These are phyloP conservation scores for Fraxinus platypoda DNA, from an alignment of 305 asterid genomes.

Conservation along the genomic window DNA sequence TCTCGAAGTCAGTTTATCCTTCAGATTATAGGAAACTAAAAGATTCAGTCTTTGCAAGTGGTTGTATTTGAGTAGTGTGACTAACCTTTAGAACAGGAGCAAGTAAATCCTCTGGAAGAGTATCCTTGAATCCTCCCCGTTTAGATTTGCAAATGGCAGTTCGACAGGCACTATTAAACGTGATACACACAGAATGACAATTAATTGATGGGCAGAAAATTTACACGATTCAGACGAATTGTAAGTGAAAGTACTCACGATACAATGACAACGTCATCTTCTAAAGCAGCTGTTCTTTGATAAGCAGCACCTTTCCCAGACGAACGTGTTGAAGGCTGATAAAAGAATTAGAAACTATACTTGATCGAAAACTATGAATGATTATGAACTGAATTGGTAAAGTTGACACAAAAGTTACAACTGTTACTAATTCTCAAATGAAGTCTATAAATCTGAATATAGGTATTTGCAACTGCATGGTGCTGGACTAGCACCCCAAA, in stretches of 20 bases:
- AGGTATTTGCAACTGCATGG: not conserved
- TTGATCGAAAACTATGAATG: not conserved
- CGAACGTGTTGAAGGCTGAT: conserved; percentile 59
- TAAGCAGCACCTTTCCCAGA: conserved; percentile 53
- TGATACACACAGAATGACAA: not conserved
- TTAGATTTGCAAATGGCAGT: conserved; percentile 84
- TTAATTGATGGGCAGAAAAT: not conserved
- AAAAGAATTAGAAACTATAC: conserved; percentile 9
- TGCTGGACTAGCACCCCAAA: not conserved
- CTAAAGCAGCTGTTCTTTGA: conserved; percentile 16
- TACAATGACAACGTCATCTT: conserved; percentile 85
- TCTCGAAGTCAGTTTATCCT: not conserved
- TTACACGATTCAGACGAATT: not conserved
- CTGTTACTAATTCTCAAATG: not conserved
- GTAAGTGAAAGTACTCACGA: conserved; percentile 58
- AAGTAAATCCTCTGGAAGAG: conserved; percentile 85
- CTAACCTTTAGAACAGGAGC: conserved; percentile 84
- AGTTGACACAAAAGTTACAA: not conserved
- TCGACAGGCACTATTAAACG: conserved; percentile 64
- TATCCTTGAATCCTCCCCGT: conserved; percentile 88
- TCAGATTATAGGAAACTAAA: not conserved
- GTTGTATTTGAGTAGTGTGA: not conserved
- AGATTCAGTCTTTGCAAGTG: not conserved
- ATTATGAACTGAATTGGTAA: not conserved
- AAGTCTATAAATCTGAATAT: not conserved